These are phyloP conservation scores for Babesia divergens DNA, from an alignment of 169 alveolate genomes.

Conservation along the genomic window DNA sequence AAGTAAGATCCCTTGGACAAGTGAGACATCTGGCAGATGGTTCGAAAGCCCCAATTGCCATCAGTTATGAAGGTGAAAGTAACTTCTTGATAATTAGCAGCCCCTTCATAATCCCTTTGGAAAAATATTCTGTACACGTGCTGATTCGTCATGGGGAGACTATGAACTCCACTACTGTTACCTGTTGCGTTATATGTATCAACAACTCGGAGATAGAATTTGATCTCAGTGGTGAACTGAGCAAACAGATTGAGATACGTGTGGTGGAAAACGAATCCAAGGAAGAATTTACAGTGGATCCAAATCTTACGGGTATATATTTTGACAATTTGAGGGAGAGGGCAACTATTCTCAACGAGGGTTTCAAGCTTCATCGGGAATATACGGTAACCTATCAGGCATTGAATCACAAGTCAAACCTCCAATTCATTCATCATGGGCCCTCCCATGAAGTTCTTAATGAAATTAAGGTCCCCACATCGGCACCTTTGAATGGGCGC, in stretches of 20 bases:
- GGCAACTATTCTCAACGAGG: not conserved
- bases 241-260: not conserved
- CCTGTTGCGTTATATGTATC: not conserved
- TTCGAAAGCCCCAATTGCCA: not conserved
- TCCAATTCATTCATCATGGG: not conserved
- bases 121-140: not conserved
- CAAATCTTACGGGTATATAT: not conserved
- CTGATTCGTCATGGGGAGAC: not conserved
- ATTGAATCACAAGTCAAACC: not conserved
- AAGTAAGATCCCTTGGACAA: not conserved
- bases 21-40: not conserved
- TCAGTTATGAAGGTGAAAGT: not conserved
- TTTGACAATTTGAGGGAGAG: not conserved
- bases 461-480: conserved; percentile 3
- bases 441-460: not conserved
- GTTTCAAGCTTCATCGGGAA: not conserved
- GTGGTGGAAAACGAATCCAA: not conserved
- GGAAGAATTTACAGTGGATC: not conserved
- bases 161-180: not conserved
- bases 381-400: not conserved
- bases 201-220: not conserved
- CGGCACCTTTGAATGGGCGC: not conserved
- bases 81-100: not conserved
- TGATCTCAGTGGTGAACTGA: not conserved
- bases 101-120: not conserved